phyloP scores from a whole-genome alignment of 495 filamentous ascomycete species.

The Xylaria longipes region DNA sequence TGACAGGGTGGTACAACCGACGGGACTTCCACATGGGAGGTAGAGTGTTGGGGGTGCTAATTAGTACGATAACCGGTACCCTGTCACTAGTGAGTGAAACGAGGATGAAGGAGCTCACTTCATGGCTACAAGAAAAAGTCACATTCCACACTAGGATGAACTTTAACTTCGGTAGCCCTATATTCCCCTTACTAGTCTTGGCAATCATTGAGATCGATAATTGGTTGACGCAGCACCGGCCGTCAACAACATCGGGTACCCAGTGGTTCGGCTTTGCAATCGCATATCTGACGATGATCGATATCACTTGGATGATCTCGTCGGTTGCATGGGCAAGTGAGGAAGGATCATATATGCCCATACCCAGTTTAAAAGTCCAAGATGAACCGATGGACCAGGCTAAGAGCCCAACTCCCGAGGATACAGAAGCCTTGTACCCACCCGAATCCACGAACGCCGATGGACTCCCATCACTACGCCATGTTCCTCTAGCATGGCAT shows the following conservation, averaged over 20 bases:
- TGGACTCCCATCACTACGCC: constrained; percentile 3
- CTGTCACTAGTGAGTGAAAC: constrained; percentile 22
- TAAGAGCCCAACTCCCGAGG: constrained; percentile 17
- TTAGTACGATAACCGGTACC: constrained; percentile 14
- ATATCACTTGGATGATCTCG: constrained; percentile 4
- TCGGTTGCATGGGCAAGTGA: background rate
- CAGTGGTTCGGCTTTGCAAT: constrained; percentile 26
- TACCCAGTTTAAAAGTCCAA: constrained; percentile 11
- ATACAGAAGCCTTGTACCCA: constrained; percentile 20
- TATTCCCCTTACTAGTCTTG: constrained; percentile 19
- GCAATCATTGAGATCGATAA: constrained; percentile 26
- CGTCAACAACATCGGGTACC: constrained; percentile 17
- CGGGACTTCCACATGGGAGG: constrained; percentile 23
- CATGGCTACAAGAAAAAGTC: constrained; percentile 17
- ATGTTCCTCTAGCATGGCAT: constrained; percentile 19
- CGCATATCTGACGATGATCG: constrained; percentile 17
- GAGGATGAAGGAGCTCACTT: constrained; percentile 18
- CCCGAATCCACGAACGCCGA: background rate
- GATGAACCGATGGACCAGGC: background rate
- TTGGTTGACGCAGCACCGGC: constrained; percentile 16
- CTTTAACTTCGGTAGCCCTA: constrained; percentile 19
- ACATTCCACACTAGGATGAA: background rate
- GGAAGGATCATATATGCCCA: background rate
- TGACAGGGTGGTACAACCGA: constrained; percentile 28
- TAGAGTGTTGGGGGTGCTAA: constrained; percentile 8